Evolutionary conservation across 108 stramenopile species (phyloP), one percentile per base, ranked within the genome.

Genomic region (Cyclotella sp.): DNA sequence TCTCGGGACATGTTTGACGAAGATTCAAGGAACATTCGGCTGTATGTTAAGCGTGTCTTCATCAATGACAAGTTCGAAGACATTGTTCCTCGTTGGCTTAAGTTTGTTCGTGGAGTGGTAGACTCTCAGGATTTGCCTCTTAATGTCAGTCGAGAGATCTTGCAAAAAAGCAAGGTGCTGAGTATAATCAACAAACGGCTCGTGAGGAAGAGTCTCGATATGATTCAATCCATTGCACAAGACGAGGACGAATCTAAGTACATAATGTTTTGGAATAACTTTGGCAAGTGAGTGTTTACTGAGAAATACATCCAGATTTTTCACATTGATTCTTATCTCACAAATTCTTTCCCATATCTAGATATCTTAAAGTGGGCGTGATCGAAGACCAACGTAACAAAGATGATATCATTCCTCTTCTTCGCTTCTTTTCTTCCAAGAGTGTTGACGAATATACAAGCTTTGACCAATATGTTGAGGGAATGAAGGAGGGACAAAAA

Each of bases 61-160:
- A 98, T 99, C 95, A 99, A 98, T 77, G 98, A 99, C 81, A 89
- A 97, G 74, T 99, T 98, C 71, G 97, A 99, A 57, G 98, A 98
- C 57, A 93, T 99, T 47, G 86, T 98, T 42, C 98, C 98, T 21
- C 91, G 98, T 16, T 99, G 97, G 96, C 92, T 99, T 64, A 96
- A 96, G 71, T 99, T 99, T 79, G 81, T 99, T 53, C 86, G 95
- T 52, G 98, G 97, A 54, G 93, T 98, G 10, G 98, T 99, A 51
- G 98, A 99, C 75, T 90, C 88, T 42, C 90, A 98, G 68, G 98
- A 99, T 73, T 78, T 99, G 46, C 97, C 97, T 7, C 83, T 99
- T 15, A 99, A 99, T 70, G 98, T 99, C 9, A 93, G 95, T 51
- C 92, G 98, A 49, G 98, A 99, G 85, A 98, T 98, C 62, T 84